Percentiles rank a stretch among this genome's conserved stretches.
These are phyloP conservation scores for Trebouxia sp. DNA, from an alignment of 139 green algal genomes.

Conservation along the genomic window DNA sequence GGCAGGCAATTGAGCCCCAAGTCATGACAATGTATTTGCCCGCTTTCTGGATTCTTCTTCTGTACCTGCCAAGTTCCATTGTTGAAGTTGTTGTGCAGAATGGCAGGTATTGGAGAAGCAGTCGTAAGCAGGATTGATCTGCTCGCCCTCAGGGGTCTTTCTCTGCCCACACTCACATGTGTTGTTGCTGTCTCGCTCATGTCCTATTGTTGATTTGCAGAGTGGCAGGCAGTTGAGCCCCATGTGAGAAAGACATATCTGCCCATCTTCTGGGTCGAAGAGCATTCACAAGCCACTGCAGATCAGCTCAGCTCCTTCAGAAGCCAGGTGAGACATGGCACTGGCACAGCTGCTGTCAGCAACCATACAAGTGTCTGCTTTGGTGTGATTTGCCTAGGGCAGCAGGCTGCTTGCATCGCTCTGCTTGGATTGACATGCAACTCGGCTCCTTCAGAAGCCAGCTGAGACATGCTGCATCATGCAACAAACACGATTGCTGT, in stretches of 20 bases:
- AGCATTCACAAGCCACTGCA: conserved; percentile 29
- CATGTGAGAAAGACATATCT: conserved; percentile 47
- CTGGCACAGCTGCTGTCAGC: neutral
- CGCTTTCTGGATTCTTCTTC: no score
- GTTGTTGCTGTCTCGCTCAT: no score
- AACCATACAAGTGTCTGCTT: neutral
- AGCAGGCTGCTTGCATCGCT: neutral
- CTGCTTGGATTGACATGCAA: neutral
- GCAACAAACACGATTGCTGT: neutral
- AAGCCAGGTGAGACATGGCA: neutral
- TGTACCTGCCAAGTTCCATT: no score
- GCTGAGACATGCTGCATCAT: no score
- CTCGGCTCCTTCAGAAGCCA: neutral
- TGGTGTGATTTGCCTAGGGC: neutral
- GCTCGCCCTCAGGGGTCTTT: neutral
- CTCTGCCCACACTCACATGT: neutral
- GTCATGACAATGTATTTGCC: no score
- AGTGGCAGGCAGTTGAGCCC: conserved; percentile 45
- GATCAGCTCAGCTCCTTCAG: neutral
- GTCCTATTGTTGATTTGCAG: conserved; percentile 36
- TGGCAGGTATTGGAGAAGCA: no score
- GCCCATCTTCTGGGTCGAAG: conserved; percentile 63
- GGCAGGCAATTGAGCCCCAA: no score
- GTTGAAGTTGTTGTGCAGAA: no score
- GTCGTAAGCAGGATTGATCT: no score